Base-by-base conservation (phyloP, 2,329 filamentous ascomycete species). In the Sordariomycetes sp. region DNA sequence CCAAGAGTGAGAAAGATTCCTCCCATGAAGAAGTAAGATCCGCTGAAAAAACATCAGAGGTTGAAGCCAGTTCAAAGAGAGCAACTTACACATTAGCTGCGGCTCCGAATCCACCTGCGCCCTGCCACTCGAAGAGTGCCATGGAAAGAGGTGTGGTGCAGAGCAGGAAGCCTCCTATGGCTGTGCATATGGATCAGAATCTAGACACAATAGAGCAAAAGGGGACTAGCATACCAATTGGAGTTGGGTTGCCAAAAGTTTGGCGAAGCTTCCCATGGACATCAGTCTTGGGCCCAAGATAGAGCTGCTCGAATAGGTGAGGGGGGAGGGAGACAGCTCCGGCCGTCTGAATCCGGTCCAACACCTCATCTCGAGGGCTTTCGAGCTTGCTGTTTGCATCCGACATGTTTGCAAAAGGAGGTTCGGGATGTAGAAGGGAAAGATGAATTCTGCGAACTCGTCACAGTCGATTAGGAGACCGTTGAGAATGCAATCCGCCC, bases 231-330 rank as follows among this genome's bases (percentile, higher is more conserved):
- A 31, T 31, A 52, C 49, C 48, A 42, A 71, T 45, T 3, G 68
- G 68, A 1, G 69, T 72, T 2, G 69, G 69, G 37, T 72, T 72
- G 5, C 58, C 68, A 42, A 71, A 64, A 2, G 63, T 71, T 43
- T 63, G 62, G 15, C 66, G 52, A 16, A 71, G 46, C 10, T 70
- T 57, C 4, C 66, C 65, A 20, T 62, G 59, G 10, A 66, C 60
- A 0, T 48, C 47, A 20, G 58, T 65, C 38, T 68, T 58, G 2
- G 67, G 67, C 3, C 57, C 60, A 8, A 72, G 54, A 39, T 71
- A 72, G 2, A 72, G 51, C 50, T 72, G 70, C 46, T 72, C 67
- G 36, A 72, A 73, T 2, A 66, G 49, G 46, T 70, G 67, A 1
- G 66, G 64, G 0, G 68, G 58, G 34, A 72, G 64, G 6, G 64